Percentiles rank a stretch among this genome's conserved stretches.
phyloP scores from a whole-genome alignment of 371 early-diverging fungal species.

The Umbelopsis sp. region DNA sequence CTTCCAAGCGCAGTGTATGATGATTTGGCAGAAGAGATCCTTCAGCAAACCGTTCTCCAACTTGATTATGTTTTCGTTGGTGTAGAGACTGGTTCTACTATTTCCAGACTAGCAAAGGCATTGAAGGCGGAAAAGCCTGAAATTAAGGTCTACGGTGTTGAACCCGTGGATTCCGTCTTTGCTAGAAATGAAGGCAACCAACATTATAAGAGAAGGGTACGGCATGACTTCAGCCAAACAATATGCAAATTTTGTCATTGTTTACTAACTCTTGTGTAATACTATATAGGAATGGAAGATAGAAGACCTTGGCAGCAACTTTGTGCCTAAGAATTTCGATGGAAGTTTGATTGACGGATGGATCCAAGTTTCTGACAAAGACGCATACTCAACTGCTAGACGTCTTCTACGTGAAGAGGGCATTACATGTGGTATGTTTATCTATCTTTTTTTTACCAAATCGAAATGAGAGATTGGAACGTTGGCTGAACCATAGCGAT shows the following conservation, averaged over 20 bases:
- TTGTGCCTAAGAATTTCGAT: slow-evolving; percentile 65
- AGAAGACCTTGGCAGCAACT: slow-evolving; percentile 78
- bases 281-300: slow-evolving; percentile 63
- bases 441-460: neutral
- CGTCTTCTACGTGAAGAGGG: slow-evolving; percentile 72
- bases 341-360: slow-evolving; percentile 66
- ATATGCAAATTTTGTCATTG: neutral
- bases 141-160: slow-evolving; percentile 70
- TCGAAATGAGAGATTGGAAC: neutral
- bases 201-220: slow-evolving; percentile 12
- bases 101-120: slow-evolving; percentile 64
- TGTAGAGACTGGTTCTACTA: slow-evolving; percentile 72
- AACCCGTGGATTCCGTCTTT: slow-evolving; percentile 68
- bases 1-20: slow-evolving; percentile 33
- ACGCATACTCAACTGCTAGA: slow-evolving; percentile 75
- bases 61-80: slow-evolving; percentile 73
- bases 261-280: neutral
- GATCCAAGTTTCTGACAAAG: slow-evolving; percentile 72
- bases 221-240: neutral
- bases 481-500: neutral
- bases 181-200: slow-evolving; percentile 18
- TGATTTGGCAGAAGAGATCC: slow-evolving; percentile 66
- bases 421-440: slow-evolving; percentile 59
- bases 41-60: slow-evolving; percentile 59
- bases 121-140: slow-evolving; percentile 59